phyloP scores from a whole-genome alignment of 1,139 yeast genomes.

The Zhuliangozyma parablackwelliae region DNA sequence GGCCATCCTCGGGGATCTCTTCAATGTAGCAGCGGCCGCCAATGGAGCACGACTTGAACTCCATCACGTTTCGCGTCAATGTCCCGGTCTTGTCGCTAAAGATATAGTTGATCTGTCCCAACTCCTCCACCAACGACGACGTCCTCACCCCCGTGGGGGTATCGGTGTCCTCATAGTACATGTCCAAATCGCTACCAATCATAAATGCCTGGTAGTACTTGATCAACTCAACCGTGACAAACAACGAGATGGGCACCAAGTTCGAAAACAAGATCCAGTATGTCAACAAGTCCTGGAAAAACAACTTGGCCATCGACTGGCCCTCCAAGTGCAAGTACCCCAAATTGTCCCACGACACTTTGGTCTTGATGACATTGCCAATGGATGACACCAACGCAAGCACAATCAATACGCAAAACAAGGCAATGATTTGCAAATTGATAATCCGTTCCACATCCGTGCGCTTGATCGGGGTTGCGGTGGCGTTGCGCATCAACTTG shows the following conservation, averaged over 20 bases:
- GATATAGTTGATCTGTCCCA: slow-evolving; percentile 93
- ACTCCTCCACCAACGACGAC: slow-evolving; percentile 89
- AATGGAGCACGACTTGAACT: slow-evolving; percentile 88
- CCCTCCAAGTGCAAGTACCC: slow-evolving; percentile 68
- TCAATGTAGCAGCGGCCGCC: slow-evolving; percentile 89
- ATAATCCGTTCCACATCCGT: slow-evolving; percentile 97
- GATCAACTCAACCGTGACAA: slow-evolving; percentile 93
- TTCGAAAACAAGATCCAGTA: slow-evolving; percentile 96
- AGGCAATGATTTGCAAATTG: slow-evolving; percentile 83
- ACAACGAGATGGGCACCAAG: slow-evolving; percentile 89
- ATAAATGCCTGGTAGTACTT: slow-evolving; percentile 92
- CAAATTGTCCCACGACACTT: slow-evolving; percentile 49
- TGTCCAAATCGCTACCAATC: slow-evolving; percentile 90
- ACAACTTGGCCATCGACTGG: slow-evolving; percentile 62
- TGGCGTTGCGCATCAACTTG: slow-evolving; percentile 95
- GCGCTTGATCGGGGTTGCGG: slow-evolving; percentile 95
- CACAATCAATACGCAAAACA: slow-evolving; percentile 73
- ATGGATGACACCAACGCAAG: slow-evolving; percentile 76
- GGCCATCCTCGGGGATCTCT: slow-evolving; percentile 87
- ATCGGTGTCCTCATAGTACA: slow-evolving; percentile 82
- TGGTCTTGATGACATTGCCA: slow-evolving; percentile 78
- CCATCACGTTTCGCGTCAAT: slow-evolving; percentile 92
- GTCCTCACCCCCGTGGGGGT: slow-evolving; percentile 95
- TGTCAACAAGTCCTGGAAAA: slow-evolving; percentile 83
- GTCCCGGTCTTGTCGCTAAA: slow-evolving; percentile 98